A percentile compares a stretch with the other conserved stretches of the same genome.
phyloP scores from a whole-genome alignment of 768 basidiomycete species.

The Termitomyces sp. region DNA sequence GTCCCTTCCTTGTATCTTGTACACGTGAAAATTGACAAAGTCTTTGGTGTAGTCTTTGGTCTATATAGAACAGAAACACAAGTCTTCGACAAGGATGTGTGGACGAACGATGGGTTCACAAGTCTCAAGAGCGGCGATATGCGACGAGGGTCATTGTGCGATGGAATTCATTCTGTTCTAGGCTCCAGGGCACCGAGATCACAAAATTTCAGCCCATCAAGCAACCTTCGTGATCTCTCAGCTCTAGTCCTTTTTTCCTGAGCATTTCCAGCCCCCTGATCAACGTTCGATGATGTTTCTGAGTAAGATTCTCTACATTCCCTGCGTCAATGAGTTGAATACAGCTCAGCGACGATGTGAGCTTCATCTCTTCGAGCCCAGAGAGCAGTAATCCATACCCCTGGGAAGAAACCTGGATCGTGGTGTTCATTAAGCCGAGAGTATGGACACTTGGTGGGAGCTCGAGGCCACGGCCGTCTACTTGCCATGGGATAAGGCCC shows the following conservation, averaged over 20 bases:
- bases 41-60: neutral
- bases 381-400: slow-evolving; percentile 5
- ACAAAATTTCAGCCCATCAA: neutral
- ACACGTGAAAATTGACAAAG: too few species aligned
- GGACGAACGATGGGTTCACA: too few species aligned
- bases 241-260: slow-evolving; percentile 3
- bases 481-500: neutral
- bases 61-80: neutral
- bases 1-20: neutral
- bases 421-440: slow-evolving; percentile 11
- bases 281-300: slow-evolving; percentile 9
- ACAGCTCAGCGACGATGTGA: slow-evolving; percentile 1
- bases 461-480: neutral
- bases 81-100: neutral
- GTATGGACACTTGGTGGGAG: slow-evolving; percentile 10
- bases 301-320: slow-evolving; percentile 8
- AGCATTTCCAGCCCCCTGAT: slow-evolving; percentile 3
- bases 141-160: neutral
- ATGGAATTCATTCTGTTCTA: neutral
- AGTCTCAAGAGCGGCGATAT: neutral
- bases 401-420: slow-evolving; percentile 3
- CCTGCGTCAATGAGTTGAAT: slow-evolving; percentile 12
- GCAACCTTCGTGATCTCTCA: slow-evolving; percentile 13
- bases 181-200: neutral
- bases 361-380: neutral